phyloP scores from a whole-genome alignment of 331 rosid species.

The Arachis monticola region DNA sequence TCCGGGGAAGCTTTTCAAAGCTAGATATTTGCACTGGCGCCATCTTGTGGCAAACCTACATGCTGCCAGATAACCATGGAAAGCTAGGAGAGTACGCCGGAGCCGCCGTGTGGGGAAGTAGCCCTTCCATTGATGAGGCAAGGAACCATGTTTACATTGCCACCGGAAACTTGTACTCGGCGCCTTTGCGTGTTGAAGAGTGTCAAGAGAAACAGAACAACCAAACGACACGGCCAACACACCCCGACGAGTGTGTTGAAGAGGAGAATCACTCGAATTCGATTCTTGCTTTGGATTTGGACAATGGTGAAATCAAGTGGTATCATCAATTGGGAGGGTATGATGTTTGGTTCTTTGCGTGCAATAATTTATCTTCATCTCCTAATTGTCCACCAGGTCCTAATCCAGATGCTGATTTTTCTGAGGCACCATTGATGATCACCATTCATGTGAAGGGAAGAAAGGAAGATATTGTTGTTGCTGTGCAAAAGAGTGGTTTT shows the following conservation, averaged over 20 bases:
- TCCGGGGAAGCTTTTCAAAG: slow-evolving; percentile 60
- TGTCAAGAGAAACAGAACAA: slow-evolving; percentile 60
- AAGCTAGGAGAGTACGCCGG: slow-evolving; percentile 47
- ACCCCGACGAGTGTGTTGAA: slow-evolving; percentile 56
- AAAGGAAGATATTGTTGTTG: slow-evolving; percentile 37
- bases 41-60: slow-evolving; percentile 56
- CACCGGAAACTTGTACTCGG: slow-evolving; percentile 64
- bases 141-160: slow-evolving; percentile 61
- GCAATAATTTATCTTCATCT: slow-evolving; percentile 41
- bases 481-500: slow-evolving; percentile 63
- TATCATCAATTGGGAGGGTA: slow-evolving; percentile 66
- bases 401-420: slow-evolving; percentile 42
- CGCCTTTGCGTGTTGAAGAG: slow-evolving; percentile 39
- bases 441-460: slow-evolving; percentile 12
- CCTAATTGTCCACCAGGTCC: slow-evolving; percentile 61
- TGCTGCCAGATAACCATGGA: slow-evolving; percentile 55
- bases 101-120: slow-evolving; percentile 53
- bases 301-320: slow-evolving; percentile 56
- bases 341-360: slow-evolving; percentile 50
- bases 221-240: slow-evolving; percentile 47
- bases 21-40: slow-evolving; percentile 44
- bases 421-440: slow-evolving; percentile 41
- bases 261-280: slow-evolving; percentile 60
- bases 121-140: slow-evolving; percentile 60
- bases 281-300: slow-evolving; percentile 63